These are phyloP conservation scores for Maudiozyma bulderi DNA, from an alignment of 805 yeast species.

Conservation along the genomic window DNA sequence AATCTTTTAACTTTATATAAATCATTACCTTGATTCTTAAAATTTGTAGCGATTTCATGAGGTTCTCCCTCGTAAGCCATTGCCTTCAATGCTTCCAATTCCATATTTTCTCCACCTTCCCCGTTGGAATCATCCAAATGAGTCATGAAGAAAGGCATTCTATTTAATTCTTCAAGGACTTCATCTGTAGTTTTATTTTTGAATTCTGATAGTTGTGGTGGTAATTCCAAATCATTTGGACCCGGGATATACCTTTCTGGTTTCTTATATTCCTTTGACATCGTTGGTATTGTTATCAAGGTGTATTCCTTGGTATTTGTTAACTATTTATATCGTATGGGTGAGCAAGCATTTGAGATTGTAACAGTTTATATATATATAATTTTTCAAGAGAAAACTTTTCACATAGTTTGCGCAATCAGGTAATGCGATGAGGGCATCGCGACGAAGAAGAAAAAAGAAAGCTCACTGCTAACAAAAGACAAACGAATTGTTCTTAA, in stretches of 20 bases:
- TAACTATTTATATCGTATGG: too few species aligned
- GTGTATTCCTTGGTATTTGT: too few species aligned
- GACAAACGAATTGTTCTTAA: too few species aligned
- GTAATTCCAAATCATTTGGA: constrained; percentile 59
- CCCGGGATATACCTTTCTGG: constrained; percentile 37
- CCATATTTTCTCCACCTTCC: constrained; percentile 62
- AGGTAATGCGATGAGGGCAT: too few species aligned
- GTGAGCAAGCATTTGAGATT: too few species aligned
- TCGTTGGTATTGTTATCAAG: neutral
- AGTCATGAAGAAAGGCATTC: constrained; percentile 92
- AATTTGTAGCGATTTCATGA: constrained; percentile 79
- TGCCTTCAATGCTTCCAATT: constrained; percentile 81
- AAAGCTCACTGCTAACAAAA: too few species aligned
- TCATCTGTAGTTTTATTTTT: constrained; percentile 62
- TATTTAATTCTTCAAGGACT: constrained; percentile 64
- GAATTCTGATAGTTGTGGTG: constrained; percentile 68
- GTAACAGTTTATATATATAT: too few species aligned
- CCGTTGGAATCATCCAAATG: constrained; percentile 69
- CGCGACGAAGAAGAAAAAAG: too few species aligned
- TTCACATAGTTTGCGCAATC: too few species aligned
- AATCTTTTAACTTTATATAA: constrained; percentile 63
- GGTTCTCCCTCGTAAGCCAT: constrained; percentile 95
- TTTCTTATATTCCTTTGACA: constrained; percentile 18
- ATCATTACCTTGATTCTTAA: constrained; percentile 90
- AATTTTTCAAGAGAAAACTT: neutral